A percentile compares a stretch with the other conserved stretches of the same genome.
These are phyloP conservation scores for Cornus suecica DNA, from an alignment of 148 eudicot species.

Conservation along the genomic window DNA sequence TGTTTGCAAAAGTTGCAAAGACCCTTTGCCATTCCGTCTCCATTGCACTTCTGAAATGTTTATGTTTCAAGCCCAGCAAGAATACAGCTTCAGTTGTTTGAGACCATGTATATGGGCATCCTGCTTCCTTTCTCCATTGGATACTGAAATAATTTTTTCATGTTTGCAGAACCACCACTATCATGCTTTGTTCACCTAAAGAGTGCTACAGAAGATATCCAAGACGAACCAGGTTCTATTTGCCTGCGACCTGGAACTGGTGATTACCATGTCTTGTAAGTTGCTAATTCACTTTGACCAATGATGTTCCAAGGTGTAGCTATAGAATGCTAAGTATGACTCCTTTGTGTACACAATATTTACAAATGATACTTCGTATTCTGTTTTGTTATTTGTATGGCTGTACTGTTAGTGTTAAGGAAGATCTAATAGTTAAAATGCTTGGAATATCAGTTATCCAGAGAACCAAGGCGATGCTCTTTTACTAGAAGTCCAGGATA, in stretches of 20 bases:
- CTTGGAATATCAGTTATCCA: constrained; percentile 58
- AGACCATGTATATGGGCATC: background rate
- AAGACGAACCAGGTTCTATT: constrained; percentile 44
- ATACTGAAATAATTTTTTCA: background rate
- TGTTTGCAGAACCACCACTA: constrained; percentile 45
- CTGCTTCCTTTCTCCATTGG: background rate
- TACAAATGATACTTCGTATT: background rate
- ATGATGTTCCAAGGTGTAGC: background rate
- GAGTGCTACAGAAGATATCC: constrained; percentile 57
- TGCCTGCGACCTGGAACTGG: constrained; percentile 71
- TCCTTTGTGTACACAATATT: too few species aligned
- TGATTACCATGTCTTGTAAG: constrained; percentile 83
- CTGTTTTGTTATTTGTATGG: background rate
- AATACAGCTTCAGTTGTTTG: too few species aligned
- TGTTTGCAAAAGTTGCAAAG: too few species aligned
- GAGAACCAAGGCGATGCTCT: constrained; percentile 79
- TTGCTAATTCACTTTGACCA: constrained; percentile 2
- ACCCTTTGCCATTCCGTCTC: too few species aligned
- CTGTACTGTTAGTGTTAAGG: background rate
- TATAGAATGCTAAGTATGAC: background rate
- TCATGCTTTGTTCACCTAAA: constrained; percentile 58
- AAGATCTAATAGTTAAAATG: constrained; percentile 11
- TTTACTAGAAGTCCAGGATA: constrained; percentile 59
- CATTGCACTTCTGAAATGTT: too few species aligned
- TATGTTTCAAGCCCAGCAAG: too few species aligned